Evolutionary conservation across 176 grass and related monocot species (phyloP).

Genomic region (Hsuehochloa calcarea): DNA sequence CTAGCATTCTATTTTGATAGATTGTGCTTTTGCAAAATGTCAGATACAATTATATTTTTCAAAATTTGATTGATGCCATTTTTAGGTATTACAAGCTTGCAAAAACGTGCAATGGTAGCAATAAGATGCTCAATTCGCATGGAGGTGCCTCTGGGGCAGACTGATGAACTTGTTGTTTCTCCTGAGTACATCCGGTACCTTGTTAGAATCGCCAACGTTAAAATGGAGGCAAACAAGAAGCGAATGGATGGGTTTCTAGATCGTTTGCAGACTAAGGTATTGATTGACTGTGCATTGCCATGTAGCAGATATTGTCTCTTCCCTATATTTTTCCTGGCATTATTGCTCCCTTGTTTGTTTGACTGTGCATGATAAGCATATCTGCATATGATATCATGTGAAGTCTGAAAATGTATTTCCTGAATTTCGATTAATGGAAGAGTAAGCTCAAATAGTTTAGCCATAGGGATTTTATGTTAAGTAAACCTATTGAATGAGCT

Average conservation of each 20-base stretch:
- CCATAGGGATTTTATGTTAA: neutral
- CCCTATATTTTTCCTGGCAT: neutral
- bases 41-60: neutral
- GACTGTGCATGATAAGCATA: neutral
- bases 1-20: neutral
- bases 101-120: conserved; percentile 80
- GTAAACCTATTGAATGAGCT: neutral
- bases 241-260: conserved; percentile 69
- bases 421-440: neutral
- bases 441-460: neutral
- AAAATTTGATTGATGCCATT: neutral
- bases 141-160: conserved; percentile 83
- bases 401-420: neutral
- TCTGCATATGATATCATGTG: neutral
- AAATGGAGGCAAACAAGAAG: conserved; percentile 89
- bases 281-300: neutral
- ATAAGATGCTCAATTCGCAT: conserved; percentile 89
- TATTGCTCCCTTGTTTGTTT: neutral
- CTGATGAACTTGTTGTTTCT: conserved; percentile 50
- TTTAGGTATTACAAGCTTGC: conserved; percentile 82
- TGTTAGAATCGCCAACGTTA: conserved; percentile 72
- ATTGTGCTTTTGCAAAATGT: neutral
- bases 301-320: neutral
- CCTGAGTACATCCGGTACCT: conserved; percentile 68
- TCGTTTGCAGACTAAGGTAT: conserved; percentile 61